Base-by-base conservation (phyloP, 192 early-diverging fungal species). In the Linnemannia schmuckeri region DNA sequence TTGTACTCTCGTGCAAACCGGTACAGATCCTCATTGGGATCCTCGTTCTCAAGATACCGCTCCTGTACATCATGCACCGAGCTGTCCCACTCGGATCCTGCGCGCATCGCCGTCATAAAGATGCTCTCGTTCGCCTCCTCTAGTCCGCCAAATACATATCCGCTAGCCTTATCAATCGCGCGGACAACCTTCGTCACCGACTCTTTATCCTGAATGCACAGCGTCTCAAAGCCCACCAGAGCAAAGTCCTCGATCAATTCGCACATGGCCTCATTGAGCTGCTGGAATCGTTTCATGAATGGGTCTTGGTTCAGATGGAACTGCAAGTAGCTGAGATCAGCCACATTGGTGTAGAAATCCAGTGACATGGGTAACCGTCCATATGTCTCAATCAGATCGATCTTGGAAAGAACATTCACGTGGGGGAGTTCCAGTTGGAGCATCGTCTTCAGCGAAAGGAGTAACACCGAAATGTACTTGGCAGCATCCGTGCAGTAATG, bases 301-400 rank as follows among this genome's bases (percentile, higher is more conserved):
- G 92, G 88, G 75, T 96, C 94, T 38, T 93, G 89, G 80, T 98
- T 94, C 22, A 98, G 88, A 52, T 93, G 91, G 8, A 94, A 91
- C 52, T 97, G 90, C 22, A 99, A 88, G 75, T 98, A 97, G 18
- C 88, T 89, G 20, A 99, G 92, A 85, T 99, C 96, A 90, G 95
- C 94, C 24, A 99, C 97, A 75, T 97, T 96, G 9, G 97, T 99
- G 82, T 99, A 99, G 88, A 96, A 99, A 77, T 99, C 97, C 47
- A 99, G 92, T 72, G 94, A 95, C 89, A 99, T 99, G 40, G 95
- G 93, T 93, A 82, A 44, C 49, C 93, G 91, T 20, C 94, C 96
- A 81, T 97, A 96, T 4, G 93, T 92, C 70, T 94, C 93, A 47
- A 99, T 89, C 54, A 99, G 88, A 84, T 99, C 98, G 66, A 98